phyloP scores from a whole-genome alignment of 2,329 filamentous ascomycete genomes.

The Cladosporium sp. region DNA sequence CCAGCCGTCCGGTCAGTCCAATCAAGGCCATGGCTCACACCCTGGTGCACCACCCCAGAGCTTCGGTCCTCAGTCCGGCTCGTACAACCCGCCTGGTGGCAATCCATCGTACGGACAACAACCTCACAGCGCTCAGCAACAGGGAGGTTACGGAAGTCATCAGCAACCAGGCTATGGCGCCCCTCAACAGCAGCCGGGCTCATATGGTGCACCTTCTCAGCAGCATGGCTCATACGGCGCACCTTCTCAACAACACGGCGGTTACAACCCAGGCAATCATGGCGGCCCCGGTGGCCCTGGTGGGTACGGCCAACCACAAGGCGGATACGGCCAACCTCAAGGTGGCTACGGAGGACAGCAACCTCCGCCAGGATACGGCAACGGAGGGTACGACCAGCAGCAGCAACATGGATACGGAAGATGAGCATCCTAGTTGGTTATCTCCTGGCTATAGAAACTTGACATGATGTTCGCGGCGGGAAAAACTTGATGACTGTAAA shows the following conservation, averaged over 20 bases:
- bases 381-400: constrained; percentile 9
- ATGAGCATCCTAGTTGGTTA: constrained; percentile 21
- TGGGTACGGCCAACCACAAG: constrained; percentile 9
- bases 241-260: neutral
- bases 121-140: constrained; percentile 14
- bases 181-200: neutral
- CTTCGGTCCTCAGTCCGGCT: constrained; percentile 8
- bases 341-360: constrained; percentile 19
- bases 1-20: constrained; percentile 16
- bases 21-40: constrained; percentile 15
- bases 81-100: constrained; percentile 9
- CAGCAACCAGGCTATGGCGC: constrained; percentile 5
- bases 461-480: neutral
- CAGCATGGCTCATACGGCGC: constrained; percentile 1
- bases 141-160: constrained; percentile 15
- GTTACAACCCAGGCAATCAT: neutral
- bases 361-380: constrained; percentile 19
- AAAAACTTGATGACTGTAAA: constrained; percentile 2
- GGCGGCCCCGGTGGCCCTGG: neutral
- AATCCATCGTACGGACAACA: constrained; percentile 1
- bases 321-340: constrained; percentile 20
- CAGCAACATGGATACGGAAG: constrained; percentile 16
- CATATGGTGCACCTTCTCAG: constrained; percentile 1
- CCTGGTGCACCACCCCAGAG: constrained; percentile 9
- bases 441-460: constrained; percentile 23